Percentiles rank a stretch among this genome's conserved stretches.
phyloP scores from a whole-genome alignment of 2,329 filamentous ascomycete genomes.

The Paraconiothyrium brasiliense region DNA sequence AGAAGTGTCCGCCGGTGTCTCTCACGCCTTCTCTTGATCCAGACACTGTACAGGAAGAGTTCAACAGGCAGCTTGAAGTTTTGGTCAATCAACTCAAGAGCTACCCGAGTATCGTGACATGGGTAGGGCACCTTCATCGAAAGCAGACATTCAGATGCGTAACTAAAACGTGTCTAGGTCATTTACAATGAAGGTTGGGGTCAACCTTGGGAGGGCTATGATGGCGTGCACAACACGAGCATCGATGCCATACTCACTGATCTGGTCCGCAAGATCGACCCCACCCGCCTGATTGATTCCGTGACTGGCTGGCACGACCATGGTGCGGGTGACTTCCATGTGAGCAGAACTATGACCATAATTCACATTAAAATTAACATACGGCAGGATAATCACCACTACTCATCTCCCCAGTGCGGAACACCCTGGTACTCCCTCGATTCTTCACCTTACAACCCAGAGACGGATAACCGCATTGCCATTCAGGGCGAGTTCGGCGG shows the following conservation, averaged over 20 bases:
- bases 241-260: conserved; percentile 65
- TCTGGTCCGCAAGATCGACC: conserved; percentile 66
- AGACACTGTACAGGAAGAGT: conserved; percentile 67
- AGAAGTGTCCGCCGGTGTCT: neutral
- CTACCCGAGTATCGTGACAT: conserved; percentile 72
- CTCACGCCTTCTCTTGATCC: conserved; percentile 3
- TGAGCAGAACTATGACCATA: conserved; percentile 14
- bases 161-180: conserved; percentile 50
- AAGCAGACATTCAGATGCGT: too few species aligned
- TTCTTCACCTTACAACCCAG: conserved; percentile 63
- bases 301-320: conserved; percentile 74
- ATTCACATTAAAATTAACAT: conserved; percentile 39
- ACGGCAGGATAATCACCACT: conserved; percentile 74
- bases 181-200: conserved; percentile 80
- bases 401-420: conserved; percentile 75
- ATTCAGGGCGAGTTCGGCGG: conserved; percentile 78
- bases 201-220: conserved; percentile 58
- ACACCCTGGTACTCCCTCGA: conserved; percentile 71
- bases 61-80: conserved; percentile 69
- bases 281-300: conserved; percentile 70
- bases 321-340: conserved; percentile 69
- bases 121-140: conserved; percentile 55
- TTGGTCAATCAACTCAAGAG: conserved; percentile 70
- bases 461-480: conserved; percentile 62
- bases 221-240: conserved; percentile 52